A percentile compares a stretch with the other conserved stretches of the same genome.
phyloP scores from a whole-genome alignment of 2,329 filamentous ascomycete species.

The Botrytis byssoidea region DNA sequence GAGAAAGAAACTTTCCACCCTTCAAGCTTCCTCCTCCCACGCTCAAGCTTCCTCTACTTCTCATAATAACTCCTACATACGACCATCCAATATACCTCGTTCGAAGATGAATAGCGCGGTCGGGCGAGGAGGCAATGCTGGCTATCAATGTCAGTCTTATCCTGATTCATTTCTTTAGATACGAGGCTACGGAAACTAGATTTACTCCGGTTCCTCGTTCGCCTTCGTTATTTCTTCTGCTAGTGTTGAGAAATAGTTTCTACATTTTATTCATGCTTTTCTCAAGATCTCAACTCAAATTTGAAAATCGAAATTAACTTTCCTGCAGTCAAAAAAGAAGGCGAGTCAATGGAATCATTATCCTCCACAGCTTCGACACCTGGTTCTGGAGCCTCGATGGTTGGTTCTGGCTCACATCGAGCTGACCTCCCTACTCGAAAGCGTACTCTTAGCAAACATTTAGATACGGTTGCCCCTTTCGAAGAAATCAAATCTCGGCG shows the following conservation, averaged over 20 bases:
- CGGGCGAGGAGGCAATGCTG: background rate
- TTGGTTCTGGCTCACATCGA: conserved; percentile 25
- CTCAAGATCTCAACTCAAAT: background rate
- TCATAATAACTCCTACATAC: background rate
- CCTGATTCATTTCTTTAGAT: background rate
- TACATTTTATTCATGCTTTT: background rate
- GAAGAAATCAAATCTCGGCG: conserved; percentile 36
- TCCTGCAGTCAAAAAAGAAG: conserved; percentile 13
- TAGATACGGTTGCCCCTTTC: conserved; percentile 28
- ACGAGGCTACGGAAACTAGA: background rate
- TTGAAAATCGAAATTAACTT: background rate
- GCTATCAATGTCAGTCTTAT: conserved; percentile 12
- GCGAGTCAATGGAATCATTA: conserved; percentile 1
- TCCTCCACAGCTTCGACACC: conserved; percentile 33
- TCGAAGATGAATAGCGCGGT: conserved; percentile 2
- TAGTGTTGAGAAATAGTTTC: background rate
- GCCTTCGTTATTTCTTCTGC: background rate
- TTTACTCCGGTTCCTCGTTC: background rate
- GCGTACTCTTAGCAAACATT: conserved; percentile 34
- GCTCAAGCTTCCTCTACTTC: background rate
- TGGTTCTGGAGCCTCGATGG: conserved; percentile 26
- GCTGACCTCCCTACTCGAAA: conserved; percentile 35
- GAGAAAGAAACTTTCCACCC: background rate
- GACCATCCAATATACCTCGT: background rate
- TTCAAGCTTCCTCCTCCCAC: background rate